phyloP scores from a whole-genome alignment of 108 stramenopile genomes.

The Pseudonitzschia pungens region DNA sequence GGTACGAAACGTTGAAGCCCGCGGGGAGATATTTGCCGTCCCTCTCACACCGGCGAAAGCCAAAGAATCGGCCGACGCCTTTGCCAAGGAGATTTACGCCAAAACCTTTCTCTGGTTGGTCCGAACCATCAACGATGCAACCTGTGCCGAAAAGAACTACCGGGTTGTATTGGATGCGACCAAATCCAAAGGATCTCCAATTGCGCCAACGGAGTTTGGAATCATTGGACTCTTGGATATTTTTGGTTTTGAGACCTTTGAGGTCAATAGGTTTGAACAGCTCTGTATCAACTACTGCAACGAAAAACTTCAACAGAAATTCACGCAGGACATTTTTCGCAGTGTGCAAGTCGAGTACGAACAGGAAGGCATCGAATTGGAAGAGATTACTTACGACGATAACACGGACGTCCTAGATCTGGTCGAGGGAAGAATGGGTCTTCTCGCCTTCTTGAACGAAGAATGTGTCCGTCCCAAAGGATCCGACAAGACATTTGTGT shows the following conservation, averaged over 20 bases:
- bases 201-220: slow-evolving; percentile 36
- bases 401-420: slow-evolving; percentile 92
- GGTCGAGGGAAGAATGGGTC: slow-evolving; percentile 92
- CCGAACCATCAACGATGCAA: slow-evolving; percentile 88
- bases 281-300: slow-evolving; percentile 97
- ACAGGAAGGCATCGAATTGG: slow-evolving; percentile 89
- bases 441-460: slow-evolving; percentile 95
- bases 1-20: slow-evolving; percentile 67
- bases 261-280: slow-evolving; percentile 88
- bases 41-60: slow-evolving; percentile 74
- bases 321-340: slow-evolving; percentile 77
- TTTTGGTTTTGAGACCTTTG: slow-evolving; percentile 96
- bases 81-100: slow-evolving; percentile 97
- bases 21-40: slow-evolving; percentile 76
- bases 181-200: not conserved
- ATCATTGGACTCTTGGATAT: slow-evolving; percentile 91
- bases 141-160: slow-evolving; percentile 64
- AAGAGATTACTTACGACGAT: slow-evolving; percentile 90
- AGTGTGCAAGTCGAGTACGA: slow-evolving; percentile 88
- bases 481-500: slow-evolving; percentile 83
- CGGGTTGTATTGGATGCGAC: not conserved
- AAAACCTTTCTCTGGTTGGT: slow-evolving; percentile 93
- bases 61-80: slow-evolving; percentile 89
- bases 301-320: slow-evolving; percentile 95
- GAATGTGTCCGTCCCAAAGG: slow-evolving; percentile 93